phyloP scores from a whole-genome alignment of 441 rosid species.

The Theobroma grandiflorum region DNA sequence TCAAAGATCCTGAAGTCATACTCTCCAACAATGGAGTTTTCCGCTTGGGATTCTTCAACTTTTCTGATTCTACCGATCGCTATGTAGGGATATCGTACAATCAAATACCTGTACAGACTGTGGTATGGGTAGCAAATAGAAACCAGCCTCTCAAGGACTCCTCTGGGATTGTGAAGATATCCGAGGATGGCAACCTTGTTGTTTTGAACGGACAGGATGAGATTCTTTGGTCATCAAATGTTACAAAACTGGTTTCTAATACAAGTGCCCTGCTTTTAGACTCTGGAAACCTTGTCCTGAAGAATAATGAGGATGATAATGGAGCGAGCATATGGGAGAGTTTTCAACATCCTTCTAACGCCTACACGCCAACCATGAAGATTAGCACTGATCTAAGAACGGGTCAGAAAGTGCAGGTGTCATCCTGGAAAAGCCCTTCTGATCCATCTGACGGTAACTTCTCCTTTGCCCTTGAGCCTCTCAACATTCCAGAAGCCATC shows the following conservation, averaged over 20 bases:
- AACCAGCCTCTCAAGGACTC: conserved; percentile 25
- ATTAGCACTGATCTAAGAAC: conserved; percentile 18
- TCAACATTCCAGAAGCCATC: not conserved
- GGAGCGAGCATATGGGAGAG: conserved; percentile 33
- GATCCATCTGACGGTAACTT: conserved; percentile 27
- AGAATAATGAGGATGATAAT: not conserved
- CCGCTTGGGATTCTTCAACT: conserved; percentile 32
- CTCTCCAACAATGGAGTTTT: conserved; percentile 21
- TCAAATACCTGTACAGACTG: not conserved
- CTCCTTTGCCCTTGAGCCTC: not conserved
- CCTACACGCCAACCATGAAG: conserved; percentile 25
- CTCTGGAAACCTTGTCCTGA: conserved; percentile 36
- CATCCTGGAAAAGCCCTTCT: conserved; percentile 21
- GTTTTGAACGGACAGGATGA: conserved; percentile 15
- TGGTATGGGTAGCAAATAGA: conserved; percentile 38
- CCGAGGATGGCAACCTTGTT: not conserved
- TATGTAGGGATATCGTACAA: conserved; percentile 41
- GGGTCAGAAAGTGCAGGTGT: not conserved
- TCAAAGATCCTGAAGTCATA: conserved; percentile 25
- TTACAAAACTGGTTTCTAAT: not conserved
- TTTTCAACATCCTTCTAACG: conserved; percentile 31
- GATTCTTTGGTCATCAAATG: conserved; percentile 28
- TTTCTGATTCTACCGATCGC: not conserved
- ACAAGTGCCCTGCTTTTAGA: conserved; percentile 28
- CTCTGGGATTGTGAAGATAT: not conserved